Percentiles rank a stretch among this genome's conserved stretches.
These are phyloP conservation scores for Cryptomeria japonica DNA, from an alignment of 75 land plant species.

Conservation along the genomic window DNA sequence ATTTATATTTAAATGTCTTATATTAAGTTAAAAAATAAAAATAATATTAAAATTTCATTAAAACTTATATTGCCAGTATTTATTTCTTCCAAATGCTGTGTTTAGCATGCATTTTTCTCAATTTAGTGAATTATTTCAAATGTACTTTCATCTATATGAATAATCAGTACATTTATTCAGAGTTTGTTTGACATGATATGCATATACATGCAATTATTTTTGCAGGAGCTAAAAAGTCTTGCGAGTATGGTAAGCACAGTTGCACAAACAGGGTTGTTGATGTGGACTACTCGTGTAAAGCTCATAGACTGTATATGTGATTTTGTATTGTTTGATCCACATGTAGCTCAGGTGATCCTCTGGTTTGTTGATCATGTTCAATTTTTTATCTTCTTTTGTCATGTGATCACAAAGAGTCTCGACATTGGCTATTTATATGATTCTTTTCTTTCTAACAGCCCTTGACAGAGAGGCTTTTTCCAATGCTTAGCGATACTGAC, in stretches of 20 bases:
- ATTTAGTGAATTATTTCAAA: background rate
- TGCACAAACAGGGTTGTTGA: constrained; percentile 41
- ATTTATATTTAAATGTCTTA: too few relatives aligned
- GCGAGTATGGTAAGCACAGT: constrained; percentile 51
- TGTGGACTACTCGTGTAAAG: constrained; percentile 76
- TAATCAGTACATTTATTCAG: background rate
- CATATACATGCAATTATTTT: background rate
- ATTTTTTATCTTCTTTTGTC: background rate
- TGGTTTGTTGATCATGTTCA: background rate
- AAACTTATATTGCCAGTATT: background rate
- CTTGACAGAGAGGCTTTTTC: constrained; percentile 66
- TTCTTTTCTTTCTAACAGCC: constrained; percentile 34
- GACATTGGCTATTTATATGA: background rate
- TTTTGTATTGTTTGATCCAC: constrained; percentile 61
- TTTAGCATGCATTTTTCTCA: background rate
- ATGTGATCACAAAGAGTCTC: background rate
- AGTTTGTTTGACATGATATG: background rate
- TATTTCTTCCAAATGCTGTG: background rate
- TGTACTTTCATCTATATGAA: background rate
- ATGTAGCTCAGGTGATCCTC: constrained; percentile 67
- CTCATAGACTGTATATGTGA: constrained; percentile 61
- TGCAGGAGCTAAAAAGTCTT: constrained; percentile 39
- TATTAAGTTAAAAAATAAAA: too few relatives aligned
- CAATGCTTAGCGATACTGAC: constrained; percentile 71
- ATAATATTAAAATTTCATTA: too few relatives aligned